These are phyloP conservation scores for Ceratocystis eucalypticola DNA, from an alignment of 2,329 filamentous ascomycete species.

Conservation along the genomic window DNA sequence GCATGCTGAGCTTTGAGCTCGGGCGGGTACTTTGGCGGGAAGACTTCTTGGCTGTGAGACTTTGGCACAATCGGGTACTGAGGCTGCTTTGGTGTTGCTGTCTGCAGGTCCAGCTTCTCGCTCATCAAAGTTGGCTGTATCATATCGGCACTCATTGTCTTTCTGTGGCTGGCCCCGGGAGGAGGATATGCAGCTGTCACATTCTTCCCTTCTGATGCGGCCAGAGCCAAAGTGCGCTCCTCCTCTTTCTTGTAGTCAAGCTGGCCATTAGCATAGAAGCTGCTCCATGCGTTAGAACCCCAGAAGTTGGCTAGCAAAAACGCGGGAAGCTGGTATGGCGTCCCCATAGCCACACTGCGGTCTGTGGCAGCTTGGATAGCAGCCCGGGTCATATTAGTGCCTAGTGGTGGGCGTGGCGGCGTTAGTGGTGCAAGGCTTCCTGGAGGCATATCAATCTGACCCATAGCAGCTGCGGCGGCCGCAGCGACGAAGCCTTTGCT, in stretches of 20 bases:
- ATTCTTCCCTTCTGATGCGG: conserved; percentile 15
- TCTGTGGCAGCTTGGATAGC: conserved; percentile 74
- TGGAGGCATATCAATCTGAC: conserved; percentile 34
- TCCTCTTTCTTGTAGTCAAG: conserved; percentile 18
- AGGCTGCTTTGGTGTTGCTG: not conserved
- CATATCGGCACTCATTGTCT: conserved; percentile 18
- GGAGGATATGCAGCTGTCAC: conserved; percentile 11
- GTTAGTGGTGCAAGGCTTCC: conserved; percentile 69
- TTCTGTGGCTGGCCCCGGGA: conserved; percentile 18
- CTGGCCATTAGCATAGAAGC: conserved; percentile 25
- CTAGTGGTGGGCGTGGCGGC: conserved; percentile 65
- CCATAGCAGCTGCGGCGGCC: not conserved
- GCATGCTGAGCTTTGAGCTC: conserved; percentile 77
- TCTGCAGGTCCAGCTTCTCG: not conserved
- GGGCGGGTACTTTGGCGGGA: conserved; percentile 63
- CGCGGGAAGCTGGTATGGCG: conserved; percentile 55
- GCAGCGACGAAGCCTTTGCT: not conserved
- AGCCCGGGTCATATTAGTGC: conserved; percentile 74
- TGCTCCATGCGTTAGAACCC: conserved; percentile 70
- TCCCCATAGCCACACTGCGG: conserved; percentile 51
- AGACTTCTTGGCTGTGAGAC: conserved; percentile 36
- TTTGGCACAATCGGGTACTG: conserved; percentile 14
- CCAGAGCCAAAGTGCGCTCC: conserved; percentile 14
- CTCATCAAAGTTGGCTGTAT: conserved; percentile 16
- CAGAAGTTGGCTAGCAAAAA: conserved; percentile 87